These are phyloP conservation scores for Brettanomyces nanus DNA, from an alignment of 805 yeast genomes.

Conservation along the genomic window DNA sequence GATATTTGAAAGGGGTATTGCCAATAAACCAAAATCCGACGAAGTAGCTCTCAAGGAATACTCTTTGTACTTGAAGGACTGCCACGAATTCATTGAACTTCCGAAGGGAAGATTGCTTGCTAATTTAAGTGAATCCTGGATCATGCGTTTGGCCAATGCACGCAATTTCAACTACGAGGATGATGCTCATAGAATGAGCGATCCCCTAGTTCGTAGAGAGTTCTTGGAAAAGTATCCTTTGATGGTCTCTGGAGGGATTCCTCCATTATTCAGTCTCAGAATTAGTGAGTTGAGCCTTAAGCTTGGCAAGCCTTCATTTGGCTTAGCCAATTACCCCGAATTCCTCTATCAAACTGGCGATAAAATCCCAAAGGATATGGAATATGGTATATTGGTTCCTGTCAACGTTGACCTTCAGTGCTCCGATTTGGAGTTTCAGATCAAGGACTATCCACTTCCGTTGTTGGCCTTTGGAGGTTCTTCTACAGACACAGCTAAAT, in stretches of 20 bases:
- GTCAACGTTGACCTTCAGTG: slow-evolving; percentile 37
- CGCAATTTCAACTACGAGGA: neutral
- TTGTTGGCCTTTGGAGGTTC: slow-evolving; percentile 38
- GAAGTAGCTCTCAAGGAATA: slow-evolving; percentile 19
- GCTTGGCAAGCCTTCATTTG: slow-evolving; percentile 44
- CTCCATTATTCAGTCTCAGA: slow-evolving; percentile 45
- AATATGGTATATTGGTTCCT: slow-evolving; percentile 50
- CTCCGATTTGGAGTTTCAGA: slow-evolving; percentile 32
- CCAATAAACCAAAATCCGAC: neutral
- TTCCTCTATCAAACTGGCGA: slow-evolving; percentile 35
- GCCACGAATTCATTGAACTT: slow-evolving; percentile 15
- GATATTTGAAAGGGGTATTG: neutral
- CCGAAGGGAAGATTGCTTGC: slow-evolving; percentile 21
- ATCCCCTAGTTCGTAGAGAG: slow-evolving; percentile 19
- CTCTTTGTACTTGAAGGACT: slow-evolving; percentile 13
- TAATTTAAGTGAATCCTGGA: slow-evolving; percentile 27
- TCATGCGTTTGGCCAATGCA: slow-evolving; percentile 15
- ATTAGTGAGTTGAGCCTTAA: slow-evolving; percentile 41
- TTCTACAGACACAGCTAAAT: slow-evolving; percentile 33
- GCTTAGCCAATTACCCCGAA: slow-evolving; percentile 37
- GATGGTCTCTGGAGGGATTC: slow-evolving; percentile 26
- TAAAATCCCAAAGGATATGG: slow-evolving; percentile 43
- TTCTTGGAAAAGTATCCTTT: slow-evolving; percentile 24
- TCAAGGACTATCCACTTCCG: slow-evolving; percentile 54
- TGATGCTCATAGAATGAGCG: slow-evolving; percentile 11